phyloP scores from a whole-genome alignment of 176 grass and related monocot species.

The Triticum monococcum region DNA sequence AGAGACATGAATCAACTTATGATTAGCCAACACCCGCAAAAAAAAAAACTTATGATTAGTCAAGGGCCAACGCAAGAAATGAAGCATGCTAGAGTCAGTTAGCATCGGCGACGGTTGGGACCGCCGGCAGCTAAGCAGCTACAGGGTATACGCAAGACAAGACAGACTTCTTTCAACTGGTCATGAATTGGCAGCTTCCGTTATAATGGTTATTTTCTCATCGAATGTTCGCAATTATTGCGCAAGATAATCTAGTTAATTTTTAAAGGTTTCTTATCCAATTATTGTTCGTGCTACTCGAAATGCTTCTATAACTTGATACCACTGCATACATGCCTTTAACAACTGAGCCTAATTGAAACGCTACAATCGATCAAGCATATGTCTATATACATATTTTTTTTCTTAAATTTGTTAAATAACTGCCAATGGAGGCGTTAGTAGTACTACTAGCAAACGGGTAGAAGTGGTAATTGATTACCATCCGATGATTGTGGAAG shows the following conservation, averaged over 20 bases:
- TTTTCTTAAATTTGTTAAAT: not conserved
- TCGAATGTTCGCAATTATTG: not conserved
- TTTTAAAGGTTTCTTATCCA: not conserved
- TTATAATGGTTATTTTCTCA: not conserved
- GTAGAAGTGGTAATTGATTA: constrained; percentile 15
- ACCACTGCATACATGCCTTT: not conserved
- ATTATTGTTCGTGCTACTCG: not conserved
- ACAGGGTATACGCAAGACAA: not conserved
- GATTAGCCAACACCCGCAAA: not conserved
- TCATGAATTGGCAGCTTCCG: not conserved
- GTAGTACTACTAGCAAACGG: not conserved
- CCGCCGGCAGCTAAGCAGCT: not conserved
- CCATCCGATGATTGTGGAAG: constrained; percentile 80
- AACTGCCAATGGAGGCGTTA: not conserved
- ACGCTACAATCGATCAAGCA: not conserved
- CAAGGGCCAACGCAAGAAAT: not conserved
- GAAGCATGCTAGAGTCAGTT: not conserved
- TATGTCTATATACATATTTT: not conserved
- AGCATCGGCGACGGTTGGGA: not conserved
- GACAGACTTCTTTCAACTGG: not conserved
- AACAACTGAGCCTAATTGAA: constrained; percentile 22
- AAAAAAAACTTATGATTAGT: not conserved
- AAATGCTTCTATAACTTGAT: constrained; percentile 11
- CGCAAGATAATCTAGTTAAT: not conserved
- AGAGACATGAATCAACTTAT: not conserved